Evolutionary conservation across 2,329 filamentous ascomycete genomes (phyloP).

Genomic region (Neurospora sp.): DNA sequence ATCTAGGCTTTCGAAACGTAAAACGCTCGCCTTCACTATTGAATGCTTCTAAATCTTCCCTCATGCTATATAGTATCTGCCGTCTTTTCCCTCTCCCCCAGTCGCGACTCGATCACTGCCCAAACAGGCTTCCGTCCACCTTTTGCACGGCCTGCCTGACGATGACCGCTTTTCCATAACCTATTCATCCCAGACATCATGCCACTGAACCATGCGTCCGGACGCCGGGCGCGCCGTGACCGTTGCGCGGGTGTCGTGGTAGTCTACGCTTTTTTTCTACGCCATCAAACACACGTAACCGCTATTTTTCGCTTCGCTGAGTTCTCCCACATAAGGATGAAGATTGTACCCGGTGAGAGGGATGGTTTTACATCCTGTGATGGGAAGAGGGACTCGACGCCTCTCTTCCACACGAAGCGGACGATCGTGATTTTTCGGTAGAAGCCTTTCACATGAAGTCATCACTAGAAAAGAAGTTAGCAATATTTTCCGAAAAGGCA

Average conservation of each 20-base stretch:
- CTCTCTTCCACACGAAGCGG: not conserved
- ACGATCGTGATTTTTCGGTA: constrained; percentile 8
- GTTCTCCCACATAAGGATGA: not conserved
- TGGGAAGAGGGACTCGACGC: not conserved
- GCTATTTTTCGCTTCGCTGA: not conserved
- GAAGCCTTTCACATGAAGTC: constrained; percentile 57
- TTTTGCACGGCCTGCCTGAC: not conserved
- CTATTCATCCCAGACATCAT: not conserved
- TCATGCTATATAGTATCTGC: too few species aligned
- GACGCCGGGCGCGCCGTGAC: not conserved
- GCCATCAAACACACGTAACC: not conserved
- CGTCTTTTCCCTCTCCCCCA: too few species aligned
- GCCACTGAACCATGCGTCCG: not conserved
- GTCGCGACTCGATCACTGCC: not conserved
- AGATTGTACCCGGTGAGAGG: not conserved
- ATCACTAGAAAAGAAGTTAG: constrained; percentile 36
- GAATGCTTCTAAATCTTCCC: too few species aligned
- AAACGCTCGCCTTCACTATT: too few species aligned
- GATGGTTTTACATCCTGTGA: not conserved
- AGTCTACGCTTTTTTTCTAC: not conserved
- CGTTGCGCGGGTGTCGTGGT: not conserved
- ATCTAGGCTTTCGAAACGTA: too few species aligned
- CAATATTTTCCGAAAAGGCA: not conserved
- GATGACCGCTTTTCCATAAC: not conserved
- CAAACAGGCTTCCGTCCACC: not conserved